Evolutionary conservation across 1,284 basidiomycete genomes (phyloP).

Genomic region (Sphaerobolus stellatus): DNA sequence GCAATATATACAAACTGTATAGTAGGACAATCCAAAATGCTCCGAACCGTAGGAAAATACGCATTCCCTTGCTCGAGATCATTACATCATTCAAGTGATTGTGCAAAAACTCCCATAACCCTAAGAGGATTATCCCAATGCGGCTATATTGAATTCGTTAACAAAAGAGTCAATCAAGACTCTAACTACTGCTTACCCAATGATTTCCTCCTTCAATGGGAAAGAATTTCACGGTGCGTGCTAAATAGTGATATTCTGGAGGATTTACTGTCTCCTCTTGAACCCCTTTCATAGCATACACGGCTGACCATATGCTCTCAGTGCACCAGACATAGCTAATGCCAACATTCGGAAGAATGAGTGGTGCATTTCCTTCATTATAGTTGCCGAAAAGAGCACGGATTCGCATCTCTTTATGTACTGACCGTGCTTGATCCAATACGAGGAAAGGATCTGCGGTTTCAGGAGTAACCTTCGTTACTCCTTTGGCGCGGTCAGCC

Average conservation of each 20-base stretch:
- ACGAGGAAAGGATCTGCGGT: conserved; percentile 4
- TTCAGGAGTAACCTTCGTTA: neutral
- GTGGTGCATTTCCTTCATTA: conserved; percentile 2
- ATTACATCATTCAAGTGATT: conserved; percentile 4
- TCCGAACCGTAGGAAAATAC: too few species aligned
- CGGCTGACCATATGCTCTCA: conserved; percentile 4
- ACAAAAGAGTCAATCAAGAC: neutral
- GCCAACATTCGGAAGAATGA: conserved; percentile 1
- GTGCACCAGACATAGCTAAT: conserved; percentile 12
- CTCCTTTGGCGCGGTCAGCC: neutral
- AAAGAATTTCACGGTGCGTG: conserved; percentile 5
- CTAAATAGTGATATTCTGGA: neutral
- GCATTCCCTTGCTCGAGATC: too few species aligned
- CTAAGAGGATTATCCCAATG: conserved; percentile 12
- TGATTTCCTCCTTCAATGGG: conserved; percentile 10
- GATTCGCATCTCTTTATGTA: neutral
- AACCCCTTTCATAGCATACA: neutral
- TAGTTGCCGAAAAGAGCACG: conserved; percentile 5
- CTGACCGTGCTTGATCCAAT: neutral
- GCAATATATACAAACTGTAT: too few species aligned
- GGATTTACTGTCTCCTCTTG: conserved; percentile 1
- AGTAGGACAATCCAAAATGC: too few species aligned
- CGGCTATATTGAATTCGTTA: neutral
- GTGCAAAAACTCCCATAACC: conserved; percentile 7
- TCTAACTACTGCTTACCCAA: neutral